phyloP scores from a whole-genome alignment of 805 yeast genomes.

The Clavispora asparagi region DNA sequence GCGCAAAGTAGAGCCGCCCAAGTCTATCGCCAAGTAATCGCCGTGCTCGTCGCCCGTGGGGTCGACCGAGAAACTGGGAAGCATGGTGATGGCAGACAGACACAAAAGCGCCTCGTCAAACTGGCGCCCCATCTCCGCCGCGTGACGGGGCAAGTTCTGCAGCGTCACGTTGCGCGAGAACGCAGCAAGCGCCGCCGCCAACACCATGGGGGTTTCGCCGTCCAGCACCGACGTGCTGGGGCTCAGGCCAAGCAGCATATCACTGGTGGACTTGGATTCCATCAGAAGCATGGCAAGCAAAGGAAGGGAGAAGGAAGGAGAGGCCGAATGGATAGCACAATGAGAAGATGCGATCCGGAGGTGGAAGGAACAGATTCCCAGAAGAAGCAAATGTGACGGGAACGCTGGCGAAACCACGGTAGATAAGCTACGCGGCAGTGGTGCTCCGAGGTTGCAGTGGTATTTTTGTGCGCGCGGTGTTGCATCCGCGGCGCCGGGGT shows the following conservation, averaged over 20 bases:
- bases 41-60: conserved; percentile 36
- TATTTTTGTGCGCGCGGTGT: neutral
- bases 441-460: neutral
- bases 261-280: conserved; percentile 2
- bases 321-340: no score
- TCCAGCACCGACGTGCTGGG: conserved; percentile 5
- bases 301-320: no score
- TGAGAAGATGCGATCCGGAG: neutral
- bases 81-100: conserved; percentile 31
- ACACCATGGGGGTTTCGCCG: conserved; percentile 1
- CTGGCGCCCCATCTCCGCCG: conserved; percentile 17
- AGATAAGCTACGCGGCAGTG: neutral
- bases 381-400: no score
- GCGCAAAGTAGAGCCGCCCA: conserved; percentile 55
- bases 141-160: conserved; percentile 11
- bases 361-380: no score
- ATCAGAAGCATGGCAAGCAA: neutral
- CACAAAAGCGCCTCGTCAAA: conserved; percentile 25
- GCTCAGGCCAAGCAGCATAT: conserved; percentile 8
- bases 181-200: conserved; percentile 6
- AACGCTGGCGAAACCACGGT: neutral
- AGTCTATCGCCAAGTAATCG: conserved; percentile 43
- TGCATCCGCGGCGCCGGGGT: neutral
- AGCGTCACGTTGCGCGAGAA: conserved; percentile 2
- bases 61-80: conserved; percentile 33